Conservation (phyloP, 768 basidiomycete species). For the Sarcomyxa edulis region DNA sequence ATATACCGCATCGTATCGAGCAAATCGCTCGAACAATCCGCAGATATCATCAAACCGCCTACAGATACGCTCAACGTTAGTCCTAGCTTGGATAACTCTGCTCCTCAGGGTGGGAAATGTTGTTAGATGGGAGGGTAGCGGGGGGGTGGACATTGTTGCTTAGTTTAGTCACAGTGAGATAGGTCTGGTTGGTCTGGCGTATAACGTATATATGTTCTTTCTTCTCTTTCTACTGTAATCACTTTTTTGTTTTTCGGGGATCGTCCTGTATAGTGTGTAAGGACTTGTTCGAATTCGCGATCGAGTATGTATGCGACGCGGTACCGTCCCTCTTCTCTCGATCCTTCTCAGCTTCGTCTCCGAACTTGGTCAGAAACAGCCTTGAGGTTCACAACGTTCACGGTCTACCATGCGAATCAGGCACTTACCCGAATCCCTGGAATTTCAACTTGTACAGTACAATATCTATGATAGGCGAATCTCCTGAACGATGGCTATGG, state of each 20-base stretch:
- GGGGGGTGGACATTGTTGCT: neutral
- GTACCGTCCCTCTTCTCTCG: too few species aligned
- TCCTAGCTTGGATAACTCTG: constrained; percentile 62
- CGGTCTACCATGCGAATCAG: too few species aligned
- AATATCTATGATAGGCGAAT: too few species aligned
- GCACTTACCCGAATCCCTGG: too few species aligned
- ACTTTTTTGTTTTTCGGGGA: neutral
- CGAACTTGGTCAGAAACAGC: too few species aligned
- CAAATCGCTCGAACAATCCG: constrained; percentile 87
- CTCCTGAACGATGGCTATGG: too few species aligned
- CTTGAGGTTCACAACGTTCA: too few species aligned
- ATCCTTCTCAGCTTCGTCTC: too few species aligned
- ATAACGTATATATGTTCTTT: neutral
- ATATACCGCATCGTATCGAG: constrained; percentile 97
- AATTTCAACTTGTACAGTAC: too few species aligned
- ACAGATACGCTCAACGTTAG: constrained; percentile 86
- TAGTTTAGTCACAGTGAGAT: neutral
- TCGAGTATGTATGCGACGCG: neutral
- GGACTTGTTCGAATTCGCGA: neutral
- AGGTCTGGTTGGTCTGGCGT: neutral
- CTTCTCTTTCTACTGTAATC: neutral
- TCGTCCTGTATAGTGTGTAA: neutral
- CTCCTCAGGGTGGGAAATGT: constrained; percentile 55
- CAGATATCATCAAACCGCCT: constrained; percentile 70
- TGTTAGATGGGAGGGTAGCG: constrained; percentile 36